phyloP scores from a whole-genome alignment of 768 basidiomycete genomes.

The Tephrocybe sp. region DNA sequence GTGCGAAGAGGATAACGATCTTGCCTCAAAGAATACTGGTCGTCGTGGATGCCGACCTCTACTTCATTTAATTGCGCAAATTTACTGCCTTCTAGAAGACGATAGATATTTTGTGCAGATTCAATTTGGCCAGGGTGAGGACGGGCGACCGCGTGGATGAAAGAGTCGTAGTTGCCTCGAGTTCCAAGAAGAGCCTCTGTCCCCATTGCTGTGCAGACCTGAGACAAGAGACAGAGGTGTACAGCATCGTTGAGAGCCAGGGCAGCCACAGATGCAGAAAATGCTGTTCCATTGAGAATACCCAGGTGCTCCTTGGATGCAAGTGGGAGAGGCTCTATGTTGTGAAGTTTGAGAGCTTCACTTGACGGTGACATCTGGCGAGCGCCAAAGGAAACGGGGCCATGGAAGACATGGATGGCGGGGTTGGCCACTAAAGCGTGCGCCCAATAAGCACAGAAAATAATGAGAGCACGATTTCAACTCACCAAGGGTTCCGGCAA shows the following conservation, averaged over 20 bases:
- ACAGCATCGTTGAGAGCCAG: slow-evolving; percentile 70
- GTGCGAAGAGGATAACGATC: slow-evolving; percentile 72
- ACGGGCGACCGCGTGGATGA: slow-evolving; percentile 71
- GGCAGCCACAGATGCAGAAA: slow-evolving; percentile 69
- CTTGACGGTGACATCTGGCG: slow-evolving; percentile 51
- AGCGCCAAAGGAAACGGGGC: slow-evolving; percentile 45
- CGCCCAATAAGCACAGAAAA: background rate
- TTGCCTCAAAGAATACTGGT: slow-evolving; percentile 68
- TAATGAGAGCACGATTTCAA: background rate
- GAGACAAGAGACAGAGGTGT: slow-evolving; percentile 57
- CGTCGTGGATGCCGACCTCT: slow-evolving; percentile 62
- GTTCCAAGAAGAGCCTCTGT: slow-evolving; percentile 73
- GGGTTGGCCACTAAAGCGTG: slow-evolving; percentile 24
- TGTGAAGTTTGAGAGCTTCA: slow-evolving; percentile 48
- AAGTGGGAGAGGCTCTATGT: slow-evolving; percentile 56
- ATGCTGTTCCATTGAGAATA: slow-evolving; percentile 73
- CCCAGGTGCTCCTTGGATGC: slow-evolving; percentile 69
- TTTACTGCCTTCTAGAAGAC: slow-evolving; percentile 58
- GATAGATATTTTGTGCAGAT: slow-evolving; percentile 58
- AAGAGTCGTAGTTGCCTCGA: slow-evolving; percentile 60
- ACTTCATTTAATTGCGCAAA: slow-evolving; percentile 59
- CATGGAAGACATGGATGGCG: slow-evolving; percentile 43
- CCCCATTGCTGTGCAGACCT: slow-evolving; percentile 77
- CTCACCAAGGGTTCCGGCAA: slow-evolving; percentile 64
- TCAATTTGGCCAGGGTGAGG: slow-evolving; percentile 85